These are phyloP conservation scores for Globisporangium parvum DNA, from an alignment of 352 stramenopile species.

Conservation along the genomic window DNA sequence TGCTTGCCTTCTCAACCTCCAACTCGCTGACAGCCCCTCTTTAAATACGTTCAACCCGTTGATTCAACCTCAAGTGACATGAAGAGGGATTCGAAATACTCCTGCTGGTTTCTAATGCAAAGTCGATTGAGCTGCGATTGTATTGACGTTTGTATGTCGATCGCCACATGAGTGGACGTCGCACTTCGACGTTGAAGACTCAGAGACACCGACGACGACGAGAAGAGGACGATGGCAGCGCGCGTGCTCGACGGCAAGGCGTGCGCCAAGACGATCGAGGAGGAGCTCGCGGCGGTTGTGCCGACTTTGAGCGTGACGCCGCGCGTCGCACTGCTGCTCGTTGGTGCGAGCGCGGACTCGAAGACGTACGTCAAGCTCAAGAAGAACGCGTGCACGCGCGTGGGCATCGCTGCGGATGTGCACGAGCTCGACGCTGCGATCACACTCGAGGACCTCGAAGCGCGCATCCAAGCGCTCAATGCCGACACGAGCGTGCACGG, in stretches of 20 bases:
- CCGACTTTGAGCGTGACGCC: conserved; percentile 30
- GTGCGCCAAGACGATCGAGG: conserved; percentile 56
- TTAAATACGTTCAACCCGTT: too few relatives aligned
- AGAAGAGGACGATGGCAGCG: conserved; percentile 1
- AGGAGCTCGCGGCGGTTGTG: conserved; percentile 57
- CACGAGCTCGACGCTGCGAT: conserved; percentile 44
- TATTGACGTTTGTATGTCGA: too few relatives aligned
- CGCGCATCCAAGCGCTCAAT: conserved; percentile 83
- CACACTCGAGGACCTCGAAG: conserved; percentile 39
- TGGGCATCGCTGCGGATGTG: conserved; percentile 88
- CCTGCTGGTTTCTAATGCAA: too few relatives aligned
- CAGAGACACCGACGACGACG: background rate
- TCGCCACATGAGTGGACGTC: too few relatives aligned
- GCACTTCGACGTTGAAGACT: conserved; percentile 11
- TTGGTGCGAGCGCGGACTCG: conserved; percentile 86
- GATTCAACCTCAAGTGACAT: too few relatives aligned
- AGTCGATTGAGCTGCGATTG: too few relatives aligned
- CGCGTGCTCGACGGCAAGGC: conserved; percentile 48
- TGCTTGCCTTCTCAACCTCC: too few relatives aligned
- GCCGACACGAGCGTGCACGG: conserved; percentile 87
- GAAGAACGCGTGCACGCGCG: conserved; percentile 95
- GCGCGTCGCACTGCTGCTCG: conserved; percentile 91
- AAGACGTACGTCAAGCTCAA: conserved; percentile 96
- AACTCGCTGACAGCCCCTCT: too few relatives aligned
- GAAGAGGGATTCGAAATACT: too few relatives aligned